Percentiles rank a stretch among this genome's conserved stretches.
These are phyloP conservation scores for Xylaria sp. DNA, from an alignment of 495 filamentous ascomycete species.

Conservation along the genomic window DNA sequence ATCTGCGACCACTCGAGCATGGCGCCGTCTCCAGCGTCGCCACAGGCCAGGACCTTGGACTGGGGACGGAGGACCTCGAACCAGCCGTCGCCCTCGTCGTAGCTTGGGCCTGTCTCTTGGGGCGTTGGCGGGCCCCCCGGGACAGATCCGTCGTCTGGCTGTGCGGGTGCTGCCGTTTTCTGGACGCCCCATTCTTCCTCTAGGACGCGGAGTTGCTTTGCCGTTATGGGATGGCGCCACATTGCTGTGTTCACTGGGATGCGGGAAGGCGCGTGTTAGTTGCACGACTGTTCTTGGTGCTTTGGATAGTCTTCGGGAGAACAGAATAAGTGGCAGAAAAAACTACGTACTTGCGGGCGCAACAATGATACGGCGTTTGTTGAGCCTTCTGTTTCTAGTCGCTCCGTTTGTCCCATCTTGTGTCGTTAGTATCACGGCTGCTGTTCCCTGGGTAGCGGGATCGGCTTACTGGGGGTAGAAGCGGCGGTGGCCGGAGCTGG, in stretches of 20 bases:
- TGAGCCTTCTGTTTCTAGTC: slow-evolving; percentile 22
- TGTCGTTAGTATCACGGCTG: not conserved
- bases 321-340: not conserved
- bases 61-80: slow-evolving; percentile 71
- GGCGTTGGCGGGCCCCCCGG: not conserved
- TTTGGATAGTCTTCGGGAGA: not conserved
- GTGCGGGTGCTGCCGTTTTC: not conserved
- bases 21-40: slow-evolving; percentile 76
- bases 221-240: slow-evolving; percentile 86
- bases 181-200: slow-evolving; percentile 73
- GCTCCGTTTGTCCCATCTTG: slow-evolving; percentile 8
- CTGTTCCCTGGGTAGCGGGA: not conserved
- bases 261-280: not conserved
- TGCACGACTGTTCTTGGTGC: not conserved
- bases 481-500: not conserved
- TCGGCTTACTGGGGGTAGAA: not conserved
- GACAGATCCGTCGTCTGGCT: not conserved
- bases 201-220: slow-evolving; percentile 70
- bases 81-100: slow-evolving; percentile 68
- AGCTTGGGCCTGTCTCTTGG: slow-evolving; percentile 30
- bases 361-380: slow-evolving; percentile 65
- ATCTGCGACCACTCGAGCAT: slow-evolving; percentile 83
- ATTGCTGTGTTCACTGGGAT: slow-evolving; percentile 78
- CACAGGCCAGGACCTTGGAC: slow-evolving; percentile 78
- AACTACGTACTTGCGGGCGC: slow-evolving; percentile 48